These are phyloP conservation scores for Senecio squalidus DNA, from an alignment of 140 eudicot genomes.

Conservation along the genomic window DNA sequence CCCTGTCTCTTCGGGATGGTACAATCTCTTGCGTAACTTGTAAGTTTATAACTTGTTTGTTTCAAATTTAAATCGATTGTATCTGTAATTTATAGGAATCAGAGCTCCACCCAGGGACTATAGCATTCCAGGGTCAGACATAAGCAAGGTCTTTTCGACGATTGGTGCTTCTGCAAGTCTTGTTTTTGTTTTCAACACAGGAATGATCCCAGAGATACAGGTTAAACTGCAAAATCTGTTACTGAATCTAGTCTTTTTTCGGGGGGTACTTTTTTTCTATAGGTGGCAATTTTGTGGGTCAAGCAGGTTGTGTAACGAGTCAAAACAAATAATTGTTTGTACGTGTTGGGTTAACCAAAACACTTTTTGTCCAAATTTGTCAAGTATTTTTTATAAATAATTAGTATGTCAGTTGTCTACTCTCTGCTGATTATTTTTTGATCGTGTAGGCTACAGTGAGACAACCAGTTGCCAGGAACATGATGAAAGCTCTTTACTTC, in stretches of 20 bases:
- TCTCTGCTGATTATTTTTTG: conserved; percentile 33
- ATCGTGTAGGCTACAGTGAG: conserved; percentile 72
- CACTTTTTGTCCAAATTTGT: not conserved
- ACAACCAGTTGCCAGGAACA: conserved; percentile 75
- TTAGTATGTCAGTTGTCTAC: conserved; percentile 10
- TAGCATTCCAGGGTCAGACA: conserved; percentile 52
- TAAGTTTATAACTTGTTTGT: not conserved
- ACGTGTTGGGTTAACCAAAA: not conserved
- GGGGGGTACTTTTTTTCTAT: not conserved
- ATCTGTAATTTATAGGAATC: conserved; percentile 41
- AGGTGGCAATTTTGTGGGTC: not conserved
- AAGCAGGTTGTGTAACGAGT: not conserved
- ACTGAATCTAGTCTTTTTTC: not conserved
- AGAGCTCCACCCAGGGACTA: conserved; percentile 78
- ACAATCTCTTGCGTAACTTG: conserved; percentile 18
- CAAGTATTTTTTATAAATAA: conserved; percentile 3
- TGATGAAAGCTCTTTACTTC: conserved; percentile 93
- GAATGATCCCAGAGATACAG: conserved; percentile 99
- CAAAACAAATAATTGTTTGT: too few species aligned
- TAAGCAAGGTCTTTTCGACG: conserved; percentile 65
- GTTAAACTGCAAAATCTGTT: conserved; percentile 18
- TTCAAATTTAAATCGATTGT: not conserved
- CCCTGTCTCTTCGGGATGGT: conserved; percentile 80
- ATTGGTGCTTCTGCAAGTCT: conserved; percentile 92
- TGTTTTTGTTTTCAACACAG: conserved; percentile 94